Conservation (phyloP, 2,329 filamentous ascomycete species). For the Claviceps spartinae region DNA sequence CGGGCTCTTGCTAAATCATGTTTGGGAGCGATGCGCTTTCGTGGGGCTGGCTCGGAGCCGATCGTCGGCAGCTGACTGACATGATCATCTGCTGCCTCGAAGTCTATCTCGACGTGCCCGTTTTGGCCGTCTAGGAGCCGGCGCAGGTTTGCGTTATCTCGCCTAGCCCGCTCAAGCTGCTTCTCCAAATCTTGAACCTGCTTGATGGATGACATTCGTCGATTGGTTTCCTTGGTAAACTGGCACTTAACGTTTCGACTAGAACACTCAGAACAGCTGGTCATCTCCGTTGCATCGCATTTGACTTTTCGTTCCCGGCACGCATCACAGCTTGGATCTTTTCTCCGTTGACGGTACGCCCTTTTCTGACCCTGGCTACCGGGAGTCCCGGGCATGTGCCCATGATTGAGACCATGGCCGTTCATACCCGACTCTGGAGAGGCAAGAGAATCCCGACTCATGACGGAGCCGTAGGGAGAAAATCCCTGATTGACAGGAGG, state of each 20-base stretch:
- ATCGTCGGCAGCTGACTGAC: slow-evolving; percentile 49
- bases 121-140: slow-evolving; percentile 44
- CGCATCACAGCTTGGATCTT: slow-evolving; percentile 95
- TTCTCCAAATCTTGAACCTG: slow-evolving; percentile 95
- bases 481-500: slow-evolving; percentile 35
- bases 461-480: slow-evolving; percentile 37
- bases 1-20: slow-evolving; percentile 61
- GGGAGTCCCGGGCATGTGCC: slow-evolving; percentile 29
- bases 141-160: slow-evolving; percentile 64
- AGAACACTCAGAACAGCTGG: slow-evolving; percentile 93
- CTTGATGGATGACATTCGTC: slow-evolving; percentile 98
- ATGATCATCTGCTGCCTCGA: slow-evolving; percentile 33
- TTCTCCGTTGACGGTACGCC: slow-evolving; percentile 85
- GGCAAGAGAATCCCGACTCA: slow-evolving; percentile 47
- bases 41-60: slow-evolving; percentile 50
- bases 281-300: slow-evolving; percentile 93
- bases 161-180: slow-evolving; percentile 66
- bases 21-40: slow-evolving; percentile 45
- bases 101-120: slow-evolving; percentile 35
- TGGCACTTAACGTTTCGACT: slow-evolving; percentile 95
- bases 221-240: slow-evolving; percentile 97
- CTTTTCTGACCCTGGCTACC: slow-evolving; percentile 62
- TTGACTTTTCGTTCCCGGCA: slow-evolving; percentile 77
- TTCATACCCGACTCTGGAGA: slow-evolving; percentile 43
- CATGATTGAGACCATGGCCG: slow-evolving; percentile 31